phyloP scores from a whole-genome alignment of 148 eudicot species.

The Spergularia bocconei region DNA sequence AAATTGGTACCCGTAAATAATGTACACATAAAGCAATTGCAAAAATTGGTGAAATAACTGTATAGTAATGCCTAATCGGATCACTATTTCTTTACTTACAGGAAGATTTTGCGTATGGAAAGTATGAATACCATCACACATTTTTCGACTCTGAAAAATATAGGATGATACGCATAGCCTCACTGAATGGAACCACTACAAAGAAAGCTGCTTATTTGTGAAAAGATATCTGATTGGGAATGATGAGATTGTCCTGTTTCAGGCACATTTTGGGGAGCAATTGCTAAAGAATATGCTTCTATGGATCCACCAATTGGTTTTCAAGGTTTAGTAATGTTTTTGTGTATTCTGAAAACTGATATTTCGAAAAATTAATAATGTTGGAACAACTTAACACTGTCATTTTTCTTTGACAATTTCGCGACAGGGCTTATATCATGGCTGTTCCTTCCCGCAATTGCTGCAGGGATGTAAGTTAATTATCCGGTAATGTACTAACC shows the following conservation, averaged over 20 bases:
- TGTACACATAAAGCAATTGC: too few species aligned
- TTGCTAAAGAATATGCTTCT: constrained; percentile 69
- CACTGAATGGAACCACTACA: too few species aligned
- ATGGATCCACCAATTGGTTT: constrained; percentile 81
- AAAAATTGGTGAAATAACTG: too few species aligned
- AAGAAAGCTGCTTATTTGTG: background rate
- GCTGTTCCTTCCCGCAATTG: constrained; percentile 80
- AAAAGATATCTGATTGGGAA: background rate
- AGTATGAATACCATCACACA: constrained; percentile 75
- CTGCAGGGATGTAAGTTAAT: constrained; percentile 77
- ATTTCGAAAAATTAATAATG: background rate
- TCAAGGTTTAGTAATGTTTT: constrained; percentile 46
- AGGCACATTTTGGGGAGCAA: constrained; percentile 63
- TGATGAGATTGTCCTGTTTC: constrained; percentile 17
- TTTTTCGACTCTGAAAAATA: constrained; percentile 29
- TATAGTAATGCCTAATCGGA: too few species aligned
- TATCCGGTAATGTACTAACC: constrained; percentile 51
- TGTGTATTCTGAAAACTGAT: background rate
- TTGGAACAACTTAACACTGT: background rate
- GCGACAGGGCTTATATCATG: constrained; percentile 73
- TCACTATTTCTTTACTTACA: constrained; percentile 25
- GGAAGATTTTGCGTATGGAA: constrained; percentile 75
- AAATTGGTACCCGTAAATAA: too few species aligned
- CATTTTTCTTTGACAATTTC: background rate
- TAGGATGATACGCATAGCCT: too few species aligned